Evolutionary conservation across 2,329 filamentous ascomycete genomes (phyloP).

Genomic region (Fusarium sp.): DNA sequence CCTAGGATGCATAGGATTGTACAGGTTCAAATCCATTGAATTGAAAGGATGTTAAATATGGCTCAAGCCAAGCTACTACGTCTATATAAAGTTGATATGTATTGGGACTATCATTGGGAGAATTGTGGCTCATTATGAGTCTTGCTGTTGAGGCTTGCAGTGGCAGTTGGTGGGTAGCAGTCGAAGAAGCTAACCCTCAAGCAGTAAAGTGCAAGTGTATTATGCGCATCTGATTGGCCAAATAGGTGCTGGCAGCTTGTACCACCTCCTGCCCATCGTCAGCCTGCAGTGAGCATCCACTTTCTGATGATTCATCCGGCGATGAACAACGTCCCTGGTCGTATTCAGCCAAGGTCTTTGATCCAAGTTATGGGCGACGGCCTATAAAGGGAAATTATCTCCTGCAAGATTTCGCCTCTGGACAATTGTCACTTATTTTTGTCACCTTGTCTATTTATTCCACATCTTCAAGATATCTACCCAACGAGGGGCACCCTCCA

Average conservation of each 20-base stretch:
- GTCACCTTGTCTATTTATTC: neutral
- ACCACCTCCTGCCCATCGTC: conserved; percentile 23
- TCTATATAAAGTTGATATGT: neutral
- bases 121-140: neutral
- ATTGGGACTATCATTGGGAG: neutral
- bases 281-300: conserved; percentile 42
- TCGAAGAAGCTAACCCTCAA: neutral
- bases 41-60: neutral
- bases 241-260: neutral
- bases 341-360: conserved; percentile 19
- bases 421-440: neutral
- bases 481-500: neutral
- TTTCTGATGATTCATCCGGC: conserved; percentile 57
- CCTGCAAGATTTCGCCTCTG: neutral
- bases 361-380: conserved; percentile 1
- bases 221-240: conserved; percentile 16
- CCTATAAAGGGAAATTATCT: conserved; percentile 10
- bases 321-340: conserved; percentile 34
- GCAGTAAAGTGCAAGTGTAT: neutral
- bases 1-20: conserved; percentile 22
- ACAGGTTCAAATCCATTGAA: neutral
- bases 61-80: neutral
- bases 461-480: neutral
- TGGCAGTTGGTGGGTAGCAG: neutral
- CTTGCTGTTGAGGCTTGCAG: neutral